Evolutionary conservation across 495 filamentous ascomycete species (phyloP), one percentile per base, ranked within the genome.

Genomic region (Aspergillus sclerotioniger): DNA sequence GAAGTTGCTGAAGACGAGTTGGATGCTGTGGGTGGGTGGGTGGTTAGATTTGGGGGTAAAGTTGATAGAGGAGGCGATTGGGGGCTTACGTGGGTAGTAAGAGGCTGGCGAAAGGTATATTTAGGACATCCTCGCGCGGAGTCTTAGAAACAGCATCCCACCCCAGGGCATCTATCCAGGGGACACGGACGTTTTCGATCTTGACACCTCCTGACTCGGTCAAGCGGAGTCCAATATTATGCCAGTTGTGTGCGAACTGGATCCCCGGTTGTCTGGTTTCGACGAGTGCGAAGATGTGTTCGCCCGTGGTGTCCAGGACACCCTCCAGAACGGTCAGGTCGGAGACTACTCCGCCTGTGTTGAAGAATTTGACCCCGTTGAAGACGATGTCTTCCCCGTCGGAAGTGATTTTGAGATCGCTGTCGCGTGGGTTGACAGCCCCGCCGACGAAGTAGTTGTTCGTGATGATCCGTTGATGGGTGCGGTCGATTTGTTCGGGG

Each of bases 291-390:
- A 85, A 87, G 55, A 86, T 84, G 59, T 86, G 83, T 32, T 76
- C 68, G 8, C 81, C 77, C 1, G 82, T 82, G 15, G 71, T 77
- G 31, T 80, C 76, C 10, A 77, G 67, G 2, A 82, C 78, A 32
- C 84, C 84, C 62, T 87, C 84, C 2, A 87, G 76, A 0, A 86
- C 80, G 0, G 81, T 85, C n/a, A 87, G 70, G 53, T 87, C 84
- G 0, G 80, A 83, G 0, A 87, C 72, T 0, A 84, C 82, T 32
- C 82, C 82, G 15, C 84, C 84, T 7, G 83, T 87, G 61, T 82
- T 85, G 75, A 87, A 87, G 69, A 78, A 63, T 66, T 87, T 87
- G 62, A 72, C 73, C 19, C 83, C 83, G 60, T 79, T 79, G 70
- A 82, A 86, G 25, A 82, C 71, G 28, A 86, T 63, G 10, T 79